Evolutionary conservation across 2,329 filamentous ascomycete species (phyloP).

Genomic region (Hypoxylon sp.): DNA sequence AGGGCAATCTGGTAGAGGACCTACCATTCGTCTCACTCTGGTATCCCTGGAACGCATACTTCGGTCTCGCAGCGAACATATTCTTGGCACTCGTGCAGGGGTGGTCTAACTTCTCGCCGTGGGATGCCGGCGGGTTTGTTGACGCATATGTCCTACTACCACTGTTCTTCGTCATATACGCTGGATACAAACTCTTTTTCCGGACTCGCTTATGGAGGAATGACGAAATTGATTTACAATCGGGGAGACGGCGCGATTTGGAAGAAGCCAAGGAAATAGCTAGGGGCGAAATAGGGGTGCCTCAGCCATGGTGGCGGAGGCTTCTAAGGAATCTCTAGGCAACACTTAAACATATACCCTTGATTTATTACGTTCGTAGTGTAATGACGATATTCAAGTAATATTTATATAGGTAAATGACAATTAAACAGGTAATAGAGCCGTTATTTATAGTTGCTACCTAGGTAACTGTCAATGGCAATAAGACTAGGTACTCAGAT

Average conservation of each 20-base stretch:
- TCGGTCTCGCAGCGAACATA: slow-evolving; percentile 69
- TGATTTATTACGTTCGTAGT: background rate
- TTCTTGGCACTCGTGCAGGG: slow-evolving; percentile 74
- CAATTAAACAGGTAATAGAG: background rate
- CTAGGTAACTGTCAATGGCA: too few species aligned
- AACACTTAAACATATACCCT: background rate
- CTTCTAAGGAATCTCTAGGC: slow-evolving; percentile 60
- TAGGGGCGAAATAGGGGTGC: slow-evolving; percentile 46
- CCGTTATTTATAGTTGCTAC: background rate
- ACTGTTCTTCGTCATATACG: slow-evolving; percentile 71
- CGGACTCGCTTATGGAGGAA: slow-evolving; percentile 66
- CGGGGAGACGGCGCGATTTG: slow-evolving; percentile 68
- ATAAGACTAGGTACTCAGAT: too few species aligned
- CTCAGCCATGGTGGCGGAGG: slow-evolving; percentile 60
- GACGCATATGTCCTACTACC: slow-evolving; percentile 74
- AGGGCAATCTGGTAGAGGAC: slow-evolving; percentile 68
- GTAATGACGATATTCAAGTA: background rate
- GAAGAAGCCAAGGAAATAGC: slow-evolving; percentile 61
- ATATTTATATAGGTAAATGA: background rate
- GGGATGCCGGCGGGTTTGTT: slow-evolving; percentile 71
- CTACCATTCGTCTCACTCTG: slow-evolving; percentile 69
- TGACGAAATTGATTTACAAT: slow-evolving; percentile 69
- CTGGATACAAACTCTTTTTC: slow-evolving; percentile 68
- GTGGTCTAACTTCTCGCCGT: slow-evolving; percentile 72
- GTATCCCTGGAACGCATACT: slow-evolving; percentile 73